A percentile compares a stretch with the other conserved stretches of the same genome.
Conservation (phyloP, 83 land plant genomes). For the Diphasiastrum complanatum region DNA sequence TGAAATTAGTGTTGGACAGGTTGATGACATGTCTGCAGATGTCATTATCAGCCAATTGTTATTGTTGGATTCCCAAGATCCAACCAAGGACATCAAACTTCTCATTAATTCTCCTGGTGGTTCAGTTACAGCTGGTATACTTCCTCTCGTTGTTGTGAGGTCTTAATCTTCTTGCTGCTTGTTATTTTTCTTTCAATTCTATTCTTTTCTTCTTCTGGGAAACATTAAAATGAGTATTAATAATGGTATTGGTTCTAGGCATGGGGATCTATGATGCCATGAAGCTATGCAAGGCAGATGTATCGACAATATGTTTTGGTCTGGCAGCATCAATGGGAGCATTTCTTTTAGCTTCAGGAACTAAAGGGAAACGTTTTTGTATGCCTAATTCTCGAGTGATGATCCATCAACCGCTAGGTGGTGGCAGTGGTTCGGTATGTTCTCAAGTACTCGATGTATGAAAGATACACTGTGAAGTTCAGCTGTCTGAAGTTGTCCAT, state of each 20-base stretch:
- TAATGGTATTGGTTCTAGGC: slow-evolving; percentile 35
- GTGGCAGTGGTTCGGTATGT: slow-evolving; percentile 56
- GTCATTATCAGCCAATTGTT: slow-evolving; percentile 77
- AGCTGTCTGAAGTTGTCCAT: not conserved
- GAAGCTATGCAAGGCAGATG: slow-evolving; percentile 67
- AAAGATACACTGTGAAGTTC: not conserved
- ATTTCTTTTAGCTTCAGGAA: slow-evolving; percentile 58
- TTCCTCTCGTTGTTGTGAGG: not conserved
- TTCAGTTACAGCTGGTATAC: slow-evolving; percentile 76
- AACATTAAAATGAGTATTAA: slow-evolving; percentile 1
- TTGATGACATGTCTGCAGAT: slow-evolving; percentile 81
- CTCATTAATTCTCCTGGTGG: slow-evolving; percentile 97
- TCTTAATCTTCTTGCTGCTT: not conserved
- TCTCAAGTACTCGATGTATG: not conserved
- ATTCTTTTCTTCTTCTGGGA: too few species aligned
- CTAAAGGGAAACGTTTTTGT: slow-evolving; percentile 60
- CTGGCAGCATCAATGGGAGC: slow-evolving; percentile 62
- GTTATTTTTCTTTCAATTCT: not conserved
- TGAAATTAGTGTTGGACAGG: slow-evolving; percentile 35
- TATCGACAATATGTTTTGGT: slow-evolving; percentile 63
- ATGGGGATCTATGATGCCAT: slow-evolving; percentile 73
- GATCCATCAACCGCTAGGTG: slow-evolving; percentile 71
- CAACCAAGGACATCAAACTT: slow-evolving; percentile 72
- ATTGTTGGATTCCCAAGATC: slow-evolving; percentile 80
- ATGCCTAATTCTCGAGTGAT: slow-evolving; percentile 73